Evolutionary conservation across 1,284 basidiomycete species (phyloP).

Genomic region (Tilletia setariae): DNA sequence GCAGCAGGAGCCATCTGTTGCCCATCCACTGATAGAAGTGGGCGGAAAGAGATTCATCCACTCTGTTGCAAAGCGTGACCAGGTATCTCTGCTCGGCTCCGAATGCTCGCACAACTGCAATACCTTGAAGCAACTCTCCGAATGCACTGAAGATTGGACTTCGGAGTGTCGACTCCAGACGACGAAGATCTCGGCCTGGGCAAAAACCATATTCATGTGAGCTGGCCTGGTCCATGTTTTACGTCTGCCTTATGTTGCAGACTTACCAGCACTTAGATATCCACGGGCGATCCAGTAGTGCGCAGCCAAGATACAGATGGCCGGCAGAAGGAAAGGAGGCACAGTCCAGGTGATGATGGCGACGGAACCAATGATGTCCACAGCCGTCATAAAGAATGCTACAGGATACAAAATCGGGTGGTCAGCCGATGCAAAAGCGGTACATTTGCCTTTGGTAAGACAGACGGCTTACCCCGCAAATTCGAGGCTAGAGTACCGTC

Average conservation of each 20-base stretch:
- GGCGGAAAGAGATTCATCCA: slow-evolving; percentile 56
- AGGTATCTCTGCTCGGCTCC: slow-evolving; percentile 58
- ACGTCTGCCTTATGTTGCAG: too few species aligned
- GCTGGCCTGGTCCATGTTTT: too few species aligned
- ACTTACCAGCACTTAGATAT: slow-evolving; percentile 1
- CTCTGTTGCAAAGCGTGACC: slow-evolving; percentile 31
- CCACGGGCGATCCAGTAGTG: slow-evolving; percentile 7
- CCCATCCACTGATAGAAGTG: slow-evolving; percentile 14
- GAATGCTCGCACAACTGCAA: slow-evolving; percentile 60
- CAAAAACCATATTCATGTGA: slow-evolving; percentile 50
- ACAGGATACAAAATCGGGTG: slow-evolving; percentile 15
- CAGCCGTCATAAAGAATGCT: slow-evolving; percentile 27
- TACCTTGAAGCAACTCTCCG: slow-evolving; percentile 55
- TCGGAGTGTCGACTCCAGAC: slow-evolving; percentile 48
- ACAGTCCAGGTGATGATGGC: slow-evolving; percentile 34
- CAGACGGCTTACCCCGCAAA: slow-evolving; percentile 19
- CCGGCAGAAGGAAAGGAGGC: slow-evolving; percentile 6
- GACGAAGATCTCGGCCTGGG: slow-evolving; percentile 58
- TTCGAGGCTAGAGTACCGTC: slow-evolving; percentile 55
- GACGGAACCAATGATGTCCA: slow-evolving; percentile 46
- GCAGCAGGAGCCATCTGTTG: slow-evolving; percentile 12
- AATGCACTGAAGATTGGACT: slow-evolving; percentile 55
- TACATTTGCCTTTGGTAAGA: slow-evolving; percentile 13
- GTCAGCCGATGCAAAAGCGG: background rate
- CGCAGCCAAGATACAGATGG: background rate